These are phyloP conservation scores for Arthrinium phaeospermum DNA, from an alignment of 2,329 filamentous ascomycete genomes.

Conservation along the genomic window DNA sequence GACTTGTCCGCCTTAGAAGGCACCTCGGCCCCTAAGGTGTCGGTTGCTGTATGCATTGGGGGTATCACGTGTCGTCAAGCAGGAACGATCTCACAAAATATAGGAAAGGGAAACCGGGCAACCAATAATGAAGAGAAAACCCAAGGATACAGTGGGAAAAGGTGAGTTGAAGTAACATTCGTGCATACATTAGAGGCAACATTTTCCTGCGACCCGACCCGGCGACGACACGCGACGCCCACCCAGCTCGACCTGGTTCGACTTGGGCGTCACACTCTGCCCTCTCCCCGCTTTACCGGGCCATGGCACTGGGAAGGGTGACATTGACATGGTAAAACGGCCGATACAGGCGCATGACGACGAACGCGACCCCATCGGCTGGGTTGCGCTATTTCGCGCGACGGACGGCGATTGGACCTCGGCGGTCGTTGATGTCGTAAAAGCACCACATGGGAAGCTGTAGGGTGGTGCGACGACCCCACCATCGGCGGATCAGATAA, in stretches of 20 bases:
- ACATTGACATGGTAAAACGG: not conserved
- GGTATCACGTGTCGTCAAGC: not conserved
- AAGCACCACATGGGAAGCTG: conserved; percentile 7
- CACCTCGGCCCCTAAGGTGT: conserved; percentile 14
- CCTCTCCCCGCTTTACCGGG: conserved; percentile 7
- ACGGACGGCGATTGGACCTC: not conserved
- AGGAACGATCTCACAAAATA: not conserved
- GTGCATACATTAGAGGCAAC: not conserved
- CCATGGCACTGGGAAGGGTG: not conserved
- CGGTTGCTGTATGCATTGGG: conserved; percentile 13
- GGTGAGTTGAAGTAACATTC: not conserved
- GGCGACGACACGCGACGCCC: not conserved
- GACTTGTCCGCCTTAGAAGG: not conserved
- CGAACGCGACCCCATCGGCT: not conserved
- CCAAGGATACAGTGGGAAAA: not conserved
- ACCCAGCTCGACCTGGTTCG: not conserved
- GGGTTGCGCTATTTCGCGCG: not conserved
- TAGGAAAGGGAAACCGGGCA: not conserved
- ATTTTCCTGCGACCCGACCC: not conserved
- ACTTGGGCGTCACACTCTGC: not conserved
- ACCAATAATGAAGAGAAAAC: not conserved
- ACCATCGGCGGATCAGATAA: conserved; percentile 23
- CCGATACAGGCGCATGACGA: conserved; percentile 16
- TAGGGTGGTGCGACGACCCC: not conserved
- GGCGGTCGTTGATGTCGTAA: not conserved